Base-by-base conservation (phyloP, 305 asterid species). In the Euphrasia arctica region DNA sequence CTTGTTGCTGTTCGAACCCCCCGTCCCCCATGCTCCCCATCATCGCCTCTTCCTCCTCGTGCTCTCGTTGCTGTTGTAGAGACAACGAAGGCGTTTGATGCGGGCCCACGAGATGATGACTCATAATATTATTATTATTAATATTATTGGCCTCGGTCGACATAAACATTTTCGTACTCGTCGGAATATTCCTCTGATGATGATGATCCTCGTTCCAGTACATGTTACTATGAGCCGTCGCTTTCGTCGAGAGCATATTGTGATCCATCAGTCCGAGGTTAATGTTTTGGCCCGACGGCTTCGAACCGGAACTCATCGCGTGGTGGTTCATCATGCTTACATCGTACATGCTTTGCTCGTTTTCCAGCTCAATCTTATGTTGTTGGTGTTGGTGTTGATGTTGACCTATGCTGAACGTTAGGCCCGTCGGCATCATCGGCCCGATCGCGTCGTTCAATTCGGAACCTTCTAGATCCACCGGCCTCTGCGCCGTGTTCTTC, bases 11-110 rank as follows among this genome's bases (percentile, higher is more conserved):
- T 27, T 89, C 81, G 42, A 88, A 84, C 47, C 79, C 91, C 63
- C 90, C 95, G 4, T 88, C 96, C 2, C 76, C 87, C 2, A 82
- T 76, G 12, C 78, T 75, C 7, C 91, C 97, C n/a, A 89, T 63
- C 78, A 83, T 78, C 50, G 80, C 49, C 67, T 86, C 90, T 49
- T 78, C 79, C 39, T 70, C 74, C 27, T 51, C 60, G 62, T 80
- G 85, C 1, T 45, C 14, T 31, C 34, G 34, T 45, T 78, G 22
- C 62, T 69, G 79, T 31, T 49, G 63, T 9, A 39, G 43, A 6
- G 43, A 39, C 2, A 71, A 47, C 27, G 83, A 67, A 4, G 84
- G 65, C 13, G 82, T 82, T 69, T 80, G 85, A 2, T 80, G 85
- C 1, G 95, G 95, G 31, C 47, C 47, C 7, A 86, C 22, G 22